Conservation (phyloP, 345 rosid species). For the Eucalyptus tenuipes region DNA sequence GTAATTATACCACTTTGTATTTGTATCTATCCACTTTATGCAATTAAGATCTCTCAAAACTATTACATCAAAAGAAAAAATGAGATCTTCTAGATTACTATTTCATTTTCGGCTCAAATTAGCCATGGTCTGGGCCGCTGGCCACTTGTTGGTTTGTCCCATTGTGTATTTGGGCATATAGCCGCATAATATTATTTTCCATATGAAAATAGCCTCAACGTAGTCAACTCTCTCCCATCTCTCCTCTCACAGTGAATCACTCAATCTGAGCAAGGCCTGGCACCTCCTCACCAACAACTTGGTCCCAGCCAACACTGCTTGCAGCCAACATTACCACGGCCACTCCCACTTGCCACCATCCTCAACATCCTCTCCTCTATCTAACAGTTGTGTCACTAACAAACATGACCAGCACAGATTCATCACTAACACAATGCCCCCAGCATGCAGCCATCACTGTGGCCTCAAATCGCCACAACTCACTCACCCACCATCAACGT, state of each 20-base stretch:
- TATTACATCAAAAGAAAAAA: background rate
- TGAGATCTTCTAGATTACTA: background rate
- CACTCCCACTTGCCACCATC: background rate
- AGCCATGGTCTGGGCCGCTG: background rate
- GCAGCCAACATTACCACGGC: background rate
- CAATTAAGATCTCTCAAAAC: background rate
- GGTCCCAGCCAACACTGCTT: background rate
- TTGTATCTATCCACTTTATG: background rate
- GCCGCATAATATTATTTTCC: background rate
- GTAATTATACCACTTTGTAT: background rate
- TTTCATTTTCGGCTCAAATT: background rate
- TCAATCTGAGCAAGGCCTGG: background rate
- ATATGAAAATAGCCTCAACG: background rate
- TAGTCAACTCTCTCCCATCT: background rate
- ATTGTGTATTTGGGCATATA: background rate
- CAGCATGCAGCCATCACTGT: background rate
- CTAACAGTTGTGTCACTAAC: background rate
- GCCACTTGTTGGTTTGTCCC: background rate
- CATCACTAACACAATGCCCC: background rate
- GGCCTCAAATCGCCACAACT: background rate
- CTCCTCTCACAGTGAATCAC: background rate
- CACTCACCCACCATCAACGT: background rate
- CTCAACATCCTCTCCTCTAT: background rate
- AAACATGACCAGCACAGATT: background rate
- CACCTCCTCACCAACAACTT: background rate